These are phyloP conservation scores for Trichosporon ovoides DNA, from an alignment of 1,284 basidiomycete species.

Conservation along the genomic window DNA sequence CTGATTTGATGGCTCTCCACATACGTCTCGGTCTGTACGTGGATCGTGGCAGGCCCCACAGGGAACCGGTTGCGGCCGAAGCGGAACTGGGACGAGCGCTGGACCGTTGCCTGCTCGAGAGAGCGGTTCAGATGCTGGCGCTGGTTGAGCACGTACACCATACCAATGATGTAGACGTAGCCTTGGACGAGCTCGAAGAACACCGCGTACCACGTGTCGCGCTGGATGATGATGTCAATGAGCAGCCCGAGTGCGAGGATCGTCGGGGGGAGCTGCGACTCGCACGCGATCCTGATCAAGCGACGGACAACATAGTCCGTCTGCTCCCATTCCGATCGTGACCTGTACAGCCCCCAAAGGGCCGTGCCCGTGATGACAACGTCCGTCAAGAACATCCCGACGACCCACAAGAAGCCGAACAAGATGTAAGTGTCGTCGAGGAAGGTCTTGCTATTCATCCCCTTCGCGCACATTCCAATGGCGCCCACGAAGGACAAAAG, in stretches of 20 bases:
- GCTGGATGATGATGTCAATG: conserved; percentile 25
- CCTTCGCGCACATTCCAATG: conserved; percentile 6
- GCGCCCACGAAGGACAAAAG: conserved; percentile 10
- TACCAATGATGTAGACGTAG: conserved; percentile 28
- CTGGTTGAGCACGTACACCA: conserved; percentile 28
- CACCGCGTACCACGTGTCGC: conserved; percentile 20
- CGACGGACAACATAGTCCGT: conserved; percentile 26
- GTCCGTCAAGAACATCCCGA: conserved; percentile 3
- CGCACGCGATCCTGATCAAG: conserved; percentile 23
- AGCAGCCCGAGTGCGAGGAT: conserved; percentile 22
- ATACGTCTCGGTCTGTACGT: conserved; percentile 32
- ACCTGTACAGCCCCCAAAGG: conserved; percentile 24
- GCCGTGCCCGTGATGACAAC: conserved; percentile 17
- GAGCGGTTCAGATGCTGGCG: conserved; percentile 14
- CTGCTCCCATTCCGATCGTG: conserved; percentile 29
- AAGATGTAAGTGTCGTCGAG: conserved; percentile 1
- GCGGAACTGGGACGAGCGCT: background rate
- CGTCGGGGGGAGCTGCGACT: conserved; percentile 30
- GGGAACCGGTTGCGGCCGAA: conserved; percentile 2
- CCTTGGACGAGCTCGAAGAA: conserved; percentile 29
- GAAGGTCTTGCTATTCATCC: background rate
- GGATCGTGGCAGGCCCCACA: conserved; percentile 22
- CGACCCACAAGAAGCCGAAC: background rate
- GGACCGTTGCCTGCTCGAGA: background rate
- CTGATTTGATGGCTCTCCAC: conserved; percentile 24